phyloP scores from a whole-genome alignment of 306 rosid species.

The Quercus suber region DNA sequence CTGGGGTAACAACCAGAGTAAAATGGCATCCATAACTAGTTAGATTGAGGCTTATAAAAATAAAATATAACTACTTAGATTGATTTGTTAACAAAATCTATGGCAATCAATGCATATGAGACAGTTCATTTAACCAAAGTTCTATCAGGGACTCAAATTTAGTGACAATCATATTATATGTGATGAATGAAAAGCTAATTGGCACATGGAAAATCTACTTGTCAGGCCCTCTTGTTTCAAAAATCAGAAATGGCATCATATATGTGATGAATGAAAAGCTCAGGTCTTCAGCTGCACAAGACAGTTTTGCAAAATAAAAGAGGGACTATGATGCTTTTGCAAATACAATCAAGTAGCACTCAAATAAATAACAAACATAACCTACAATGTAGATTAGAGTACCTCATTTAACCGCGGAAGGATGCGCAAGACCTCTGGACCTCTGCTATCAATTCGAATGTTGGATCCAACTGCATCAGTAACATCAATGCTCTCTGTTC shows the following conservation, averaged over 20 bases:
- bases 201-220: not conserved
- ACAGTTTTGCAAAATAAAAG: not conserved
- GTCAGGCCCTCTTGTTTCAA: not conserved
- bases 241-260: not conserved
- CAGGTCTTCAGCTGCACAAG: not conserved
- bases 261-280: not conserved
- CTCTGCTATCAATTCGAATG: slow-evolving; percentile 96
- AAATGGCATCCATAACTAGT: too few relatives aligned
- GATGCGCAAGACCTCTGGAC: slow-evolving; percentile 95
- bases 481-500: slow-evolving; percentile 92
- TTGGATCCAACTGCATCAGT: slow-evolving; percentile 99
- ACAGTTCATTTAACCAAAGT: too few relatives aligned
- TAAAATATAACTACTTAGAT: too few relatives aligned
- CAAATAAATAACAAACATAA: slow-evolving; percentile 7
- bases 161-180: too few relatives aligned
- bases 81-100: too few relatives aligned
- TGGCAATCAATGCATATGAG: too few relatives aligned
- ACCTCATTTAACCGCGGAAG: slow-evolving; percentile 96
- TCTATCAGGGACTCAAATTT: too few relatives aligned
- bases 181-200: not conserved
- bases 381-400: slow-evolving; percentile 19
- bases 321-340: not conserved
- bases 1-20: too few relatives aligned
- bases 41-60: too few relatives aligned
- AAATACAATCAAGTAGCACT: not conserved